Conservation (phyloP, 257 asterid genomes). For the Petunia secreta region DNA sequence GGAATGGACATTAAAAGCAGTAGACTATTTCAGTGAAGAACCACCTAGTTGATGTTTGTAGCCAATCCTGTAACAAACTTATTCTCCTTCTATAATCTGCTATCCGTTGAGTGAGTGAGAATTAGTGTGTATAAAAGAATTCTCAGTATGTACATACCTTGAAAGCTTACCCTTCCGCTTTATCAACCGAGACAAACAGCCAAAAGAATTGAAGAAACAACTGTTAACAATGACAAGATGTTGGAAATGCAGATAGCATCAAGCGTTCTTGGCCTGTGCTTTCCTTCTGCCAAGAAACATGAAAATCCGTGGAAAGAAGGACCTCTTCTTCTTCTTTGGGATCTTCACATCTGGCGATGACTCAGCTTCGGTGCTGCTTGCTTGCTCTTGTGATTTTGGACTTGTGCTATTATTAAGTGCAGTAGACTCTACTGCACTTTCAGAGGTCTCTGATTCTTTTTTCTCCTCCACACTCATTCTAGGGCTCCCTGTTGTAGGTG, state of each 20-base stretch:
- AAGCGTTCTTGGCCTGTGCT: slow-evolving; percentile 41
- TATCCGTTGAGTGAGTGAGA: background rate
- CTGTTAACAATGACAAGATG: slow-evolving; percentile 22
- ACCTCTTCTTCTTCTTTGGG: slow-evolving; percentile 64
- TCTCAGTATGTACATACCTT: slow-evolving; percentile 26
- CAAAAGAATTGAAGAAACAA: slow-evolving; percentile 18
- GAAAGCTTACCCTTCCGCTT: background rate
- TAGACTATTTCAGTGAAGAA: background rate
- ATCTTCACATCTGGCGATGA: slow-evolving; percentile 47
- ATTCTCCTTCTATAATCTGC: background rate
- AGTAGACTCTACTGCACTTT: slow-evolving; percentile 37
- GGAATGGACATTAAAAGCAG: background rate
- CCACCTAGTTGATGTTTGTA: background rate
- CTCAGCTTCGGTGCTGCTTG: slow-evolving; percentile 57
- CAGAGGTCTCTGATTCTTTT: slow-evolving; percentile 36
- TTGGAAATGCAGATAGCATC: slow-evolving; percentile 22
- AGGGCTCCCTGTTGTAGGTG: slow-evolving; percentile 35
- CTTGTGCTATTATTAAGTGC: slow-evolving; percentile 38
- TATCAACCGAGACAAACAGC: slow-evolving; percentile 10
- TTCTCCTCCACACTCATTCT: slow-evolving; percentile 46
- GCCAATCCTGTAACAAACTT: slow-evolving; percentile 18
- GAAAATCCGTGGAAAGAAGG: slow-evolving; percentile 59
- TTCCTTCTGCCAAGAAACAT: slow-evolving; percentile 57
- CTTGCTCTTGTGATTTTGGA: slow-evolving; percentile 45
- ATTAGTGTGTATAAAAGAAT: slow-evolving; percentile 27